Base-by-base conservation (phyloP, 139 green algal genomes). In the Volvox africanus region DNA sequence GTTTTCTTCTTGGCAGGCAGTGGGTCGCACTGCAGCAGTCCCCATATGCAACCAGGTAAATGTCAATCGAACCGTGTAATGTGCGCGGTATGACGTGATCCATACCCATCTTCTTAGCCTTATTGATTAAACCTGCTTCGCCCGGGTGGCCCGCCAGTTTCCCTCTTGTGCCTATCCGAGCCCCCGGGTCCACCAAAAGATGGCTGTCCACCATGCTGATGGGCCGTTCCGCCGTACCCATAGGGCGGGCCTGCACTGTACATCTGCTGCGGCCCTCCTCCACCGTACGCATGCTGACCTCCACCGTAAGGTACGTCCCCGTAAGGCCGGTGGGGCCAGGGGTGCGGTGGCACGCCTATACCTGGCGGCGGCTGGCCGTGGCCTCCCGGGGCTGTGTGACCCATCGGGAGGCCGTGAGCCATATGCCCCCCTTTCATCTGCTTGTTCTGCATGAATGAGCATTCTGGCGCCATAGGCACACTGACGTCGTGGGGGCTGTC, bases 401-500 rank as follows among this genome's bases (percentile, higher is more conserved):
- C 73, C 73, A 80, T 80, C 5, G 26, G 26, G n/a, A n/a, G n/a
- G 32, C 73, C 73, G 26, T 55, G 75, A 81, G 30, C 75, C 75
- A 81, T 81, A 30, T 30, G 75, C 61, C 78, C 78, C 21, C 36
- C 13, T 65, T 44, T 44, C 20, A 22, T 24, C 36, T 32, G 11
- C 13, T 32, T 67, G 28, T 37, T 28, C 67, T 50, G 24, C 67
- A 89, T 44, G 83, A 32, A 80, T 1, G 35, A 32, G 68, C 83
- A 89, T 37, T 89, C 83, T 26, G 83, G 83, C 26, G 83, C 83
- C 19, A 89, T 89, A 65, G 83, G 83, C 67, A 89, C 24, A 22
- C 65, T 71, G 2, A 89, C 33, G 65, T 16, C 82, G 22, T 62
- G 65, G 32, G 87, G 65, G 28, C 80, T 67, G 30, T 36, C 33